These are phyloP conservation scores for Pseudogymnoascus sp. DNA, from an alignment of 2,329 filamentous ascomycete genomes.

Conservation along the genomic window DNA sequence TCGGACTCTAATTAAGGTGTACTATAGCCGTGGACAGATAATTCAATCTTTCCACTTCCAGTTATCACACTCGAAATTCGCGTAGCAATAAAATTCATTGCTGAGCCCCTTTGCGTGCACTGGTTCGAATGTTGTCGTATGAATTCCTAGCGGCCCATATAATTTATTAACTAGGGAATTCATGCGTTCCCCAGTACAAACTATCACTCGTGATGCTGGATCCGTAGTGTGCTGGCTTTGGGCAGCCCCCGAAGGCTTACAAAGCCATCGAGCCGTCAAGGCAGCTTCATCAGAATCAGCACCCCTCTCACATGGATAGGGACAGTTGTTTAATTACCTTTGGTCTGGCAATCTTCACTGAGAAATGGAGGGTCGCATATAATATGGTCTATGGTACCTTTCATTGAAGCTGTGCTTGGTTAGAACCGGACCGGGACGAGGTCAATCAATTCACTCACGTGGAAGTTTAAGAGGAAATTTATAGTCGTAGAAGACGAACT, in stretches of 20 bases:
- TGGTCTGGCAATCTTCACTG: slow-evolving; percentile 73
- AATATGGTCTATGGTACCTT: slow-evolving; percentile 59
- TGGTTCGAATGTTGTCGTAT: slow-evolving; percentile 61
- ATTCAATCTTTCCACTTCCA: slow-evolving; percentile 37
- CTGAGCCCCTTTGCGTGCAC: slow-evolving; percentile 65
- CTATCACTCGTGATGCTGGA: slow-evolving; percentile 40
- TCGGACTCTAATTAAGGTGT: not conserved
- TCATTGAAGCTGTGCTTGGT: slow-evolving; percentile 41
- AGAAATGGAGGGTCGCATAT: slow-evolving; percentile 75
- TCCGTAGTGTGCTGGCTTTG: not conserved
- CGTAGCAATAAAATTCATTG: slow-evolving; percentile 75
- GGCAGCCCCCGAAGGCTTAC: slow-evolving; percentile 34
- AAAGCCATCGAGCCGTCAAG: slow-evolving; percentile 67
- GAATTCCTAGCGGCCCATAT: slow-evolving; percentile 56
- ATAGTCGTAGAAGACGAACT: slow-evolving; percentile 72
- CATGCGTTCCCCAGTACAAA: slow-evolving; percentile 76
- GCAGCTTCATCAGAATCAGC: slow-evolving; percentile 45
- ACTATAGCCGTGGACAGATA: not conserved
- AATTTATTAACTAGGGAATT: slow-evolving; percentile 54
- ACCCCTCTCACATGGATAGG: not conserved
- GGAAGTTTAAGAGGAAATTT: slow-evolving; percentile 60
- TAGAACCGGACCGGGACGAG: not conserved
- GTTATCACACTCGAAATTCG: slow-evolving; percentile 61
- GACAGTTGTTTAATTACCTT: slow-evolving; percentile 40
- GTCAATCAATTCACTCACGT: slow-evolving; percentile 30